phyloP scores from a whole-genome alignment of 2,329 filamentous ascomycete species.

The Stagonosporopsis vannaccii region DNA sequence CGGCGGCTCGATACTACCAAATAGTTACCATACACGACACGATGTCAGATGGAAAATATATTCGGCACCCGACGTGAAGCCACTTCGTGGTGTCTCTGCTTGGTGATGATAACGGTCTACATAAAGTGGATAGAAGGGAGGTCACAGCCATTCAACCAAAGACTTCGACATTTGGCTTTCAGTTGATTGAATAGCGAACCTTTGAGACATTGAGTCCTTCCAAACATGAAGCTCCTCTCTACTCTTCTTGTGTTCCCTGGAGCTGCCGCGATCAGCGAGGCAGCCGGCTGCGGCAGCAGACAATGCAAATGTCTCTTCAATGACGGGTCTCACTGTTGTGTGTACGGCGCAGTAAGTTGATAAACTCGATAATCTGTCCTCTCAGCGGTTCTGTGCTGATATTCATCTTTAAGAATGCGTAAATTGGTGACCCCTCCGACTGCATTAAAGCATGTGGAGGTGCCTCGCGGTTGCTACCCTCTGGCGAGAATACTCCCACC shows the following conservation, averaged over 20 bases:
- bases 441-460: background rate
- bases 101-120: background rate
- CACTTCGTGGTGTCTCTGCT: background rate
- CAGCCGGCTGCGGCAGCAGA: background rate
- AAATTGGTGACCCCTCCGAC: background rate
- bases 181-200: too few relatives aligned
- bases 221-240: background rate
- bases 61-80: background rate
- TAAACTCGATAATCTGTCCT: background rate
- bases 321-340: background rate
- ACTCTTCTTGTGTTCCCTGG: background rate
- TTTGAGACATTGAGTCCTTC: background rate
- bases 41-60: background rate
- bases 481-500: background rate
- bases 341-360: background rate
- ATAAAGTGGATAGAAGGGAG: background rate
- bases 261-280: background rate
- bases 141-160: background rate
- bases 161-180: too few relatives aligned
- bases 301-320: background rate
- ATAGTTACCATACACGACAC: background rate
- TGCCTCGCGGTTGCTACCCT: background rate
- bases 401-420: background rate
- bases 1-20: background rate
- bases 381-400: background rate